phyloP scores from a whole-genome alignment of 1,284 basidiomycete species.

The Omphalotus olearius region DNA sequence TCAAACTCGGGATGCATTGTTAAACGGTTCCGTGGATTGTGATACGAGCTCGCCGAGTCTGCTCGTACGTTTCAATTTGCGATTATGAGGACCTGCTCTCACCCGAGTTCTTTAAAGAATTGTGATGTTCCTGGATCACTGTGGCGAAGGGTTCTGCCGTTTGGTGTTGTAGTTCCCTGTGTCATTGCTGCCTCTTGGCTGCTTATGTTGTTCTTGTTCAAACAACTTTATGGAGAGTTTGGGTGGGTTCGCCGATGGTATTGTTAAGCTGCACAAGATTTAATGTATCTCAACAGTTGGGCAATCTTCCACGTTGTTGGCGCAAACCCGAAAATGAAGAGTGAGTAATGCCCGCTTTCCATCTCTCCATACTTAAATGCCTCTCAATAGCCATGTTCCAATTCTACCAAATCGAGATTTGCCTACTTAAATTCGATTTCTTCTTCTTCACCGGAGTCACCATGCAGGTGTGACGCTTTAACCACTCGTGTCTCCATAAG shows the following conservation, averaged over 20 bases:
- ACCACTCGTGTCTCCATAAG: slow-evolving; percentile 13
- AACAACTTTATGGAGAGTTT: slow-evolving; percentile 54
- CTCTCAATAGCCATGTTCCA: slow-evolving; percentile 70
- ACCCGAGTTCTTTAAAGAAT: slow-evolving; percentile 34
- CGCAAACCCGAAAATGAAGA: slow-evolving; percentile 75
- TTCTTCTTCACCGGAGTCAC: slow-evolving; percentile 83
- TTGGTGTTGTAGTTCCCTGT: slow-evolving; percentile 52
- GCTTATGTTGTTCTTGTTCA: slow-evolving; percentile 49
- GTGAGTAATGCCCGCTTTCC: slow-evolving; percentile 34
- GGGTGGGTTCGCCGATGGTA: slow-evolving; percentile 37
- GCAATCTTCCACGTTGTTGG: slow-evolving; percentile 84
- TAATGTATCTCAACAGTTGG: slow-evolving; percentile 46
- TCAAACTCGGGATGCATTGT: slow-evolving; percentile 61
- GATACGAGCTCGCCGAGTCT: not conserved
- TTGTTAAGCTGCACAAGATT: not conserved
- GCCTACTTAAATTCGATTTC: slow-evolving; percentile 84
- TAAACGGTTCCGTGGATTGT: slow-evolving; percentile 2
- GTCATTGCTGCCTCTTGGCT: slow-evolving; percentile 50
- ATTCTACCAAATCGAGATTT: slow-evolving; percentile 81
- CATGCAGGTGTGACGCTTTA: slow-evolving; percentile 57
- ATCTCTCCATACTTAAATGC: slow-evolving; percentile 10
- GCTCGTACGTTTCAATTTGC: slow-evolving; percentile 1
- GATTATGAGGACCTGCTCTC: not conserved
- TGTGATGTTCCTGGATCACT: slow-evolving; percentile 42
- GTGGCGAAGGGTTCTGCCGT: slow-evolving; percentile 38